A percentile compares a stretch with the other conserved stretches of the same genome.
These are phyloP conservation scores for Acanthamoeba lenticulata DNA, from an alignment of 208 protist genomes.

Conservation along the genomic window DNA sequence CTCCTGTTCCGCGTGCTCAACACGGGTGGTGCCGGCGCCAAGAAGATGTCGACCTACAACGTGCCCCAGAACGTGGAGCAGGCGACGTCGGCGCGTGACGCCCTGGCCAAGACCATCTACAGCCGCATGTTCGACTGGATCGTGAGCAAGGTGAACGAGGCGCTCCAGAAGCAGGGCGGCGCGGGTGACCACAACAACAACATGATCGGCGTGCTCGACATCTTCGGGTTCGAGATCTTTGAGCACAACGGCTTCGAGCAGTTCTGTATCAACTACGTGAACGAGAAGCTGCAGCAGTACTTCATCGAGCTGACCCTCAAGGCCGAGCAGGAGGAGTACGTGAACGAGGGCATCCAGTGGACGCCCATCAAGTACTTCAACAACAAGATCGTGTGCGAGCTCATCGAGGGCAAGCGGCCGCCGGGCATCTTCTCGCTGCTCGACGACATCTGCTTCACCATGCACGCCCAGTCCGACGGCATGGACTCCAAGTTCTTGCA, in stretches of 20 bases:
- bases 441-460: slow-evolving; percentile 96
- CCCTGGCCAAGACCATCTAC: slow-evolving; percentile 89
- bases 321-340: slow-evolving; percentile 96
- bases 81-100: slow-evolving; percentile 76
- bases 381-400: slow-evolving; percentile 95
- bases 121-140: slow-evolving; percentile 88
- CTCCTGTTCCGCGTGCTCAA: slow-evolving; percentile 68
- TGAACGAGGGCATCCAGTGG: slow-evolving; percentile 95
- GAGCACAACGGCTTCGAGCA: slow-evolving; percentile 96
- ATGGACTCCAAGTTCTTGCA: slow-evolving; percentile 67
- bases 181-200: neutral
- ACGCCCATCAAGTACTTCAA: slow-evolving; percentile 97
- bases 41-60: slow-evolving; percentile 87
- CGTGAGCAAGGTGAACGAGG: slow-evolving; percentile 87
- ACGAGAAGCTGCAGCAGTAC: slow-evolving; percentile 97
- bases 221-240: slow-evolving; percentile 98
- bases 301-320: slow-evolving; percentile 94
- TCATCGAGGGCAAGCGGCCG: slow-evolving; percentile 92
- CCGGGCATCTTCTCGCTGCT: slow-evolving; percentile 94
- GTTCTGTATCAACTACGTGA: slow-evolving; percentile 99
- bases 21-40: slow-evolving; percentile 74
- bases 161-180: slow-evolving; percentile 50
- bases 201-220: slow-evolving; percentile 93
- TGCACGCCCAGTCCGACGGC: slow-evolving; percentile 79
- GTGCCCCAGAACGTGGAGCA: slow-evolving; percentile 68